Base-by-base conservation (phyloP, 306 rosid genomes). In the Sesbania bispinosa region DNA sequence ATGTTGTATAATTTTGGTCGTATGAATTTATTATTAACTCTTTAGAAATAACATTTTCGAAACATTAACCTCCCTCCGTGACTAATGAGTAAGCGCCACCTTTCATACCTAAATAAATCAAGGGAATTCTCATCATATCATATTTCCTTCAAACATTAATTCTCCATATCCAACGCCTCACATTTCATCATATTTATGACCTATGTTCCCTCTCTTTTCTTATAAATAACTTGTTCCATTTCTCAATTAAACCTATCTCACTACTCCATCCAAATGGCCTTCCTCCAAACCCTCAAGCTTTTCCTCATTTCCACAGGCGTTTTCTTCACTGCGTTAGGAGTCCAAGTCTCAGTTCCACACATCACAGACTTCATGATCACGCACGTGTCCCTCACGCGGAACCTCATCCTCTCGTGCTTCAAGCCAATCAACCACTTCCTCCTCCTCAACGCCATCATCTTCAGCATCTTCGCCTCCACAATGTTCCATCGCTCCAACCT, bases 371-470 rank as follows among this genome's bases (percentile, higher is more conserved):
- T 86, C 73, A 10, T 57, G 2, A 3, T 19, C 13, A 64, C 77
- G 1, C 71, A 67, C 45, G 42, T 86, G 27, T 82, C 90, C 21
- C 21, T 77, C 70, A 26, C 79, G 9, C 83, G 86, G 82, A 48
- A 27, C 61, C 69, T 81, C 62, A 15, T 76, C 32, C 61, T 41
- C 38, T 71, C 83, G 46, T 88, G 80, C 85, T 69, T 86, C 81
- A 64, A 70, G 20, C 97, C 95, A 21, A 92, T 89, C 2, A 88
- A 81, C 74, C 66, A 83, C 59, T 88, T 73, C 69, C 38, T 90
- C 50, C 26, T 88, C 71, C 20, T 86, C 78, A 88, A 90, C 83
- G 76, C 65, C 38, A 84, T 90, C 84, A 88, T 90, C 79, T 71
- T 90, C 73, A 23, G 60, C 79, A 85, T 88, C 73, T 84, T 43